Evolutionary conservation across 2,329 filamentous ascomycete species (phyloP).

Genomic region (Neonectria punicea): DNA sequence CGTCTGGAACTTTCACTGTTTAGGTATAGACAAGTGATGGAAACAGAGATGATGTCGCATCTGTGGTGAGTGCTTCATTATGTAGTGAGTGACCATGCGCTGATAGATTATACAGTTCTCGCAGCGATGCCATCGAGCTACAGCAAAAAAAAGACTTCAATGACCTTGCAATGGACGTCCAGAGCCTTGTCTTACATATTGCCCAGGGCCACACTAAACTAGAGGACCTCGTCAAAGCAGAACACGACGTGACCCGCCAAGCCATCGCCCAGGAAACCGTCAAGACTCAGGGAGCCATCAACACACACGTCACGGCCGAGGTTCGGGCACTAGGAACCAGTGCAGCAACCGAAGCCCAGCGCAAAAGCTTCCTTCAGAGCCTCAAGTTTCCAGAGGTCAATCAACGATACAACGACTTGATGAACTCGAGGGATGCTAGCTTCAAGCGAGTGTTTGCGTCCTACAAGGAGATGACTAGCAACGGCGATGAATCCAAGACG

Average conservation of each 20-base stretch:
- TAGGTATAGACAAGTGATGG: constrained; percentile 9
- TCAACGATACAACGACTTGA: not conserved
- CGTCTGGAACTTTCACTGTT: not conserved
- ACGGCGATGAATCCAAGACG: not conserved
- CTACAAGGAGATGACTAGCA: not conserved
- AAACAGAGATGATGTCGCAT: constrained; percentile 5
- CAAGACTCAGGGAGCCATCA: not conserved
- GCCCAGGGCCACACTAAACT: not conserved
- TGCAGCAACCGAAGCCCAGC: not conserved
- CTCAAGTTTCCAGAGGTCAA: constrained; percentile 10
- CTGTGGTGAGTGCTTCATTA: constrained; percentile 11
- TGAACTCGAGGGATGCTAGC: not conserved
- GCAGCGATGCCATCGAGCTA: not conserved
- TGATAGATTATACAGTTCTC: constrained; percentile 4
- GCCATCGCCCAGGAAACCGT: not conserved
- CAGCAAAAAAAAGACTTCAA: not conserved
- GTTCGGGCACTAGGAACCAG: not conserved
- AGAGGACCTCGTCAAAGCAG: constrained; percentile 2
- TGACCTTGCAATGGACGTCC: not conserved
- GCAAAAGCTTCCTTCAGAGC: not conserved
- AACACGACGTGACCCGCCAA: not conserved
- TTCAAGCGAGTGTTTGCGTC: constrained; percentile 1
- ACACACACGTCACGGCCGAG: not conserved
- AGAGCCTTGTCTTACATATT: not conserved
- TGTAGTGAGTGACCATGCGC: not conserved